phyloP scores from a whole-genome alignment of 2,329 filamentous ascomycete genomes.

The Davidsoniella eucalypti region DNA sequence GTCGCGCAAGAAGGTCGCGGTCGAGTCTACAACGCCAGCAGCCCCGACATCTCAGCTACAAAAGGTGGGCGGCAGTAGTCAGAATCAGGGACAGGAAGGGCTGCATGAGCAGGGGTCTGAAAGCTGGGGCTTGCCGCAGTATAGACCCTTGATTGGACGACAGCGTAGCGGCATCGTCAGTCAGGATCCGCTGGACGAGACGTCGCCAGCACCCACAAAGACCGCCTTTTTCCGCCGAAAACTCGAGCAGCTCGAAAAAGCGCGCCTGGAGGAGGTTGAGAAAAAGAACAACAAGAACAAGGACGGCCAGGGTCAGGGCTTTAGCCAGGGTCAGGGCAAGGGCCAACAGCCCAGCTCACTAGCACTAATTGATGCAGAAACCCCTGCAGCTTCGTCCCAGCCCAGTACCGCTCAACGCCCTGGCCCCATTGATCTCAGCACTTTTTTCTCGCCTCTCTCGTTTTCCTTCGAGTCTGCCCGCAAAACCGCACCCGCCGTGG shows the following conservation, averaged over 20 bases:
- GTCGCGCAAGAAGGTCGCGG: conserved; percentile 14
- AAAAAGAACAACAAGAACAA: neutral
- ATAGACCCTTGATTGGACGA: conserved; percentile 7
- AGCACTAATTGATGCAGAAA: neutral
- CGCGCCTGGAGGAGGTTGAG: neutral
- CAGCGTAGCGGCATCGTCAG: conserved; percentile 2
- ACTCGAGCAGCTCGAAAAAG: conserved; percentile 1
- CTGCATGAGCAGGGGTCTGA: conserved; percentile 5
- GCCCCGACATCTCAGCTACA: neutral
- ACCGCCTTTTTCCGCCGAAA: conserved; percentile 11
- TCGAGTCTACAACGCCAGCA: neutral
- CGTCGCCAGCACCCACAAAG: conserved; percentile 7
- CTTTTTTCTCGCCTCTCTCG: conserved; percentile 39
- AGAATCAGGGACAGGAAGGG: neutral
- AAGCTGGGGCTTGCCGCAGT: conserved; percentile 2
- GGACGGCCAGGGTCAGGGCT: neutral
- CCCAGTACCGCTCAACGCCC: conserved; percentile 1
- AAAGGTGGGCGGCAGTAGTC: neutral
- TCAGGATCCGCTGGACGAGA: conserved; percentile 7
- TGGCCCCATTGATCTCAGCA: conserved; percentile 29
- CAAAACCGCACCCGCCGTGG: conserved; percentile 12
- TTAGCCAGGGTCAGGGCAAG: neutral
- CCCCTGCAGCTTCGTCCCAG: conserved; percentile 1
- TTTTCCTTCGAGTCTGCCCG: conserved; percentile 16
- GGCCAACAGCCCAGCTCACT: neutral